Evolutionary conservation across 1,139 yeast genomes (phyloP), one percentile per base, ranked within the genome.

Genomic region (Arxiozyma bovina): DNA sequence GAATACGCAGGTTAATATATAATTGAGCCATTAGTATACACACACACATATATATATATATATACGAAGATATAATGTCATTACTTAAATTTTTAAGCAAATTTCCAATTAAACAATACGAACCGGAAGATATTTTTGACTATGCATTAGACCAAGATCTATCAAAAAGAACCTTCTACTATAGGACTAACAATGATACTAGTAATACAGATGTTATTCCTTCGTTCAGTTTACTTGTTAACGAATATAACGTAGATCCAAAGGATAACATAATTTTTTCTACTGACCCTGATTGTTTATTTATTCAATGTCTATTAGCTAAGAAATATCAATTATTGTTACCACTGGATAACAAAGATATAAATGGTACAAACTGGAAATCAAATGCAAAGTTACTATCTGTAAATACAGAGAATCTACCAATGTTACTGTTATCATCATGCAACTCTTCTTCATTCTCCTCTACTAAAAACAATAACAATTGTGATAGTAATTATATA

Each of bases 301-400:
- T 51, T 34, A 6, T 51, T 9, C 53, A 51, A 34, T 46, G 48
- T 8, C 34, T 23, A 1, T 4, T 51, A 30, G 50, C 47, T 11
- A 23, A 17, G 17, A 51, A 46, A 18, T 22, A 51, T n/a, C 18
- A 34, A 1, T 34, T 50, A n/a, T 17, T 12, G 17, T 23, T 49
- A 17, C 51, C 41, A 17, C 5, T 27, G 21, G 38, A 17, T 25
- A 12, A 30, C 21, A 42, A 43, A 15, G 2, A 34, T 6, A 34
- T 15, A 4, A 15, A 34, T 34, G n/a, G 2, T 8, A 34, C 40
- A 34, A 34, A 34, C 17, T 12, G n/a, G 2, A 34, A 34, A 34
- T 34, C 40, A 34, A 45, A 45, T 30, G 23, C 38, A 9, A 45
- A 44, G 21, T 23, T 45, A 18, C n/a, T 48, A 40, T 48, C 51